phyloP scores from a whole-genome alignment of 176 grass and related monocot species.

The Zoysia pacifica region DNA sequence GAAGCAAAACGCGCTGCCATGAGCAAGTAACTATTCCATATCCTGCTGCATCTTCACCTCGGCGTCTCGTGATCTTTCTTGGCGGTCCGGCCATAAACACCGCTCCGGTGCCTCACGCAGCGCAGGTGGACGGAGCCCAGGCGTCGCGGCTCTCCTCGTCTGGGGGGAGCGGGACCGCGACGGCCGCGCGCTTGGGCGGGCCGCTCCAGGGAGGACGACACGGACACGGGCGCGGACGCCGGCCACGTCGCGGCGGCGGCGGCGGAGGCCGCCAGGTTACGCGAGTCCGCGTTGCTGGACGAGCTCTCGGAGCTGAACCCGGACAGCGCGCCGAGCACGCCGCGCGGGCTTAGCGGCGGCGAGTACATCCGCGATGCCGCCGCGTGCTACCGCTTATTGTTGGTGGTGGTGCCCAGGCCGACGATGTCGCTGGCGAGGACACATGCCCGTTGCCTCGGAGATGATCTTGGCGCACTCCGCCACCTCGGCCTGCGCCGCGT shows the following conservation, averaged over 20 bases:
- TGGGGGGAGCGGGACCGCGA: not conserved
- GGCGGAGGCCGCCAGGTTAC: not conserved
- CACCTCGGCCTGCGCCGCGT: slow-evolving; percentile 53
- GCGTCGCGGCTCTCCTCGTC: slow-evolving; percentile 70
- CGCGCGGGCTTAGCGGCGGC: slow-evolving; percentile 60
- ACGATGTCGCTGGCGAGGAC: not conserved
- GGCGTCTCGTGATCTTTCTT: not conserved
- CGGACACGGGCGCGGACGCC: slow-evolving; percentile 12
- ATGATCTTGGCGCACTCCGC: slow-evolving; percentile 63
- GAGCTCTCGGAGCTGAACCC: slow-evolving; percentile 78
- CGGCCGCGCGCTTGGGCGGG: slow-evolving; percentile 31
- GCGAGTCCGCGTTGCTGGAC: slow-evolving; percentile 38
- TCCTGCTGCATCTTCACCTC: not conserved
- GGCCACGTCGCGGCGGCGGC: not conserved
- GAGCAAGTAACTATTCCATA: not conserved
- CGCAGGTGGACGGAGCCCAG: slow-evolving; percentile 37
- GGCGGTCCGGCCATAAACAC: not conserved
- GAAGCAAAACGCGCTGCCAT: not conserved
- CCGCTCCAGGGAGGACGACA: slow-evolving; percentile 53
- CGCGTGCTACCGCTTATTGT: slow-evolving; percentile 63
- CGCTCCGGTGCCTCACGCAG: not conserved
- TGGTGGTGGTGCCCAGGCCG: not conserved
- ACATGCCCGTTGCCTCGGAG: slow-evolving; percentile 30
- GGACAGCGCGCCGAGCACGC: slow-evolving; percentile 49
- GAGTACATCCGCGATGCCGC: slow-evolving; percentile 26